These are phyloP conservation scores for Rhizophagus sp. DNA, from an alignment of 192 early-diverging fungal genomes.

Conservation along the genomic window DNA sequence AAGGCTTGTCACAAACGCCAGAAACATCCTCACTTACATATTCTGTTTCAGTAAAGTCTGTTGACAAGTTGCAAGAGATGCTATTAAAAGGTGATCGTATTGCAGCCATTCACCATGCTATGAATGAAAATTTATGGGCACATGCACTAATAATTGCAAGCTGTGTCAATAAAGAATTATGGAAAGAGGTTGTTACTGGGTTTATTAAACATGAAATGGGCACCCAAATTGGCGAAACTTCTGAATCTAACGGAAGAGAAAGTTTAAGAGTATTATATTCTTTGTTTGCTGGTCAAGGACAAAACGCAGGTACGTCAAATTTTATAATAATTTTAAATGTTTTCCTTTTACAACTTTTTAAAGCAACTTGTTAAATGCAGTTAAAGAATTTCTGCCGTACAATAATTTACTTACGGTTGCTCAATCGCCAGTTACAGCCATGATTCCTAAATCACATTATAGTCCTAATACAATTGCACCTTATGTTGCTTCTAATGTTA, in stretches of 20 bases:
- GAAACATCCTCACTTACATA: neutral
- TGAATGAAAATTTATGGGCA: slow-evolving; percentile 69
- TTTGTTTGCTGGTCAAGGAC: slow-evolving; percentile 65
- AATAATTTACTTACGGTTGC: slow-evolving; percentile 2
- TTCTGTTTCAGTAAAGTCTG: slow-evolving; percentile 27
- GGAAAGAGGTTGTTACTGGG: slow-evolving; percentile 74
- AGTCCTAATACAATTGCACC: neutral
- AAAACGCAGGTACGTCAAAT: slow-evolving; percentile 40
- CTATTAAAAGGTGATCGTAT: slow-evolving; percentile 64
- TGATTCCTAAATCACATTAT: neutral
- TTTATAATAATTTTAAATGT: neutral
- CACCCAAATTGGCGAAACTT: slow-evolving; percentile 31
- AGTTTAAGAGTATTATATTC: slow-evolving; percentile 66
- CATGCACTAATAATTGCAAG: slow-evolving; percentile 91
- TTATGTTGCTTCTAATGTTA: neutral
- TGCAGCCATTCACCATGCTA: slow-evolving; percentile 52
- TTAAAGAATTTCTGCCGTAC: slow-evolving; percentile 35
- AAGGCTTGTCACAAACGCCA: slow-evolving; percentile 10
- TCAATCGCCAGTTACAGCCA: neutral
- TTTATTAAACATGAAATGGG: slow-evolving; percentile 65
- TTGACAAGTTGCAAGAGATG: slow-evolving; percentile 61
- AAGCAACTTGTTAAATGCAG: slow-evolving; percentile 26
- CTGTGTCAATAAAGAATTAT: slow-evolving; percentile 80
- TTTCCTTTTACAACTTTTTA: neutral
- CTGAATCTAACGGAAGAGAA: slow-evolving; percentile 41